These are phyloP conservation scores for Favolaschia claudopus DNA, from an alignment of 768 basidiomycete genomes.

Conservation along the genomic window DNA sequence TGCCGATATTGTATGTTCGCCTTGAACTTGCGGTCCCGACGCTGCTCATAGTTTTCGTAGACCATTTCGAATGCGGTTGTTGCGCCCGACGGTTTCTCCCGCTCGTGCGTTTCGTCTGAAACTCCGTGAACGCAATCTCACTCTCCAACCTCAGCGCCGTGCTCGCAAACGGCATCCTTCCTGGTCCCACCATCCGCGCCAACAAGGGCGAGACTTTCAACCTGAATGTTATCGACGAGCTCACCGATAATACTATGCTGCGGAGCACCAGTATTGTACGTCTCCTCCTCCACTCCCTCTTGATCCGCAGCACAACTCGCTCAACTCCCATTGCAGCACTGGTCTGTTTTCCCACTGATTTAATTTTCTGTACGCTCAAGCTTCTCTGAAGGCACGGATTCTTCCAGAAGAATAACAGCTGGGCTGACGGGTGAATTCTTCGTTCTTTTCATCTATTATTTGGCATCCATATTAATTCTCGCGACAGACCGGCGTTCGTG, in stretches of 20 bases:
- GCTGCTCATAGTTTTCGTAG: background rate
- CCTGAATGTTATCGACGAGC: background rate
- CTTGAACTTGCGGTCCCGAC: background rate
- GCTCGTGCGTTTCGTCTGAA: slow-evolving; percentile 38
- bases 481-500: slow-evolving; percentile 39
- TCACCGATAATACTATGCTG: slow-evolving; percentile 41
- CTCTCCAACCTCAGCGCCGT: slow-evolving; percentile 43
- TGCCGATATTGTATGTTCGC: background rate
- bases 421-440: slow-evolving; percentile 51
- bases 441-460: background rate
- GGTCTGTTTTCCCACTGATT: background rate
- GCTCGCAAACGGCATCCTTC: slow-evolving; percentile 54
- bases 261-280: slow-evolving; percentile 54
- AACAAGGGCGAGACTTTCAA: slow-evolving; percentile 37
- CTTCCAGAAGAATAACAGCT: slow-evolving; percentile 49
- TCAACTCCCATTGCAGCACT: slow-evolving; percentile 35
- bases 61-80: slow-evolving; percentile 40
- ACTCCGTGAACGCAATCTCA: background rate
- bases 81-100: slow-evolving; percentile 44
- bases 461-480: too few species aligned
- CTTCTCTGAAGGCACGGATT: slow-evolving; percentile 54
- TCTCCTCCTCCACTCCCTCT: slow-evolving; percentile 46
- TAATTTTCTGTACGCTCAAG: background rate
- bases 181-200: slow-evolving; percentile 51
- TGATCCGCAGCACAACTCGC: slow-evolving; percentile 40